These are phyloP conservation scores for Bryopsis sp. DNA, from an alignment of 139 green algal genomes.

Conservation along the genomic window DNA sequence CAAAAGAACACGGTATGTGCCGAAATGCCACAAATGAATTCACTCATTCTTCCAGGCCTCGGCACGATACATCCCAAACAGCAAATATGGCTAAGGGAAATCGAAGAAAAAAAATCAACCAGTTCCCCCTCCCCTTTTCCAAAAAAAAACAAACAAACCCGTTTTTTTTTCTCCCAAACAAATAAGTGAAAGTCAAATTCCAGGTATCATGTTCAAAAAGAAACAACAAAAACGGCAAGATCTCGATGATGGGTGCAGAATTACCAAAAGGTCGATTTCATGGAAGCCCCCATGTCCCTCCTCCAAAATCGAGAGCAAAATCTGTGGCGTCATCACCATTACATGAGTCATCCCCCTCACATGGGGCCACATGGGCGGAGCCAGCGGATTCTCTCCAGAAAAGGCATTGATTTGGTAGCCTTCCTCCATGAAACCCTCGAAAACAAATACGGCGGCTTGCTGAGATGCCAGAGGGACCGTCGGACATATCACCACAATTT, in stretches of 20 bases:
- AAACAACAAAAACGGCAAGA: neutral
- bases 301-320: neutral
- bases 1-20: neutral
- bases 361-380: neutral
- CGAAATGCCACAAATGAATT: neutral
- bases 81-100: neutral
- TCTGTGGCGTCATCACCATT: conserved; percentile 14
- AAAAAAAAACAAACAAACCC: too few relatives aligned
- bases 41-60: neutral
- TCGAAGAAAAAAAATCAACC: neutral
- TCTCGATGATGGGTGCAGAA: neutral
- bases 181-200: neutral
- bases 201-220: neutral
- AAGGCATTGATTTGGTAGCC: conserved; percentile 13
- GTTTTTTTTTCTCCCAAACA: too few relatives aligned
- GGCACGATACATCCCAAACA: neutral
- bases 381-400: conserved; percentile 4
- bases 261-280: conserved; percentile 11
- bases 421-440: conserved; percentile 10
- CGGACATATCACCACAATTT: conserved; percentile 4
- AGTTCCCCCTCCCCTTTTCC: too few relatives aligned
- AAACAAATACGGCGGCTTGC: conserved; percentile 1
- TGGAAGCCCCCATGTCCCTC: neutral
- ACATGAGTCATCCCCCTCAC: neutral
- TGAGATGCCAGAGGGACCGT: conserved; percentile 11